Evolutionary conservation across 805 yeast species (phyloP).

Genomic region (Candida ponderosae): DNA sequence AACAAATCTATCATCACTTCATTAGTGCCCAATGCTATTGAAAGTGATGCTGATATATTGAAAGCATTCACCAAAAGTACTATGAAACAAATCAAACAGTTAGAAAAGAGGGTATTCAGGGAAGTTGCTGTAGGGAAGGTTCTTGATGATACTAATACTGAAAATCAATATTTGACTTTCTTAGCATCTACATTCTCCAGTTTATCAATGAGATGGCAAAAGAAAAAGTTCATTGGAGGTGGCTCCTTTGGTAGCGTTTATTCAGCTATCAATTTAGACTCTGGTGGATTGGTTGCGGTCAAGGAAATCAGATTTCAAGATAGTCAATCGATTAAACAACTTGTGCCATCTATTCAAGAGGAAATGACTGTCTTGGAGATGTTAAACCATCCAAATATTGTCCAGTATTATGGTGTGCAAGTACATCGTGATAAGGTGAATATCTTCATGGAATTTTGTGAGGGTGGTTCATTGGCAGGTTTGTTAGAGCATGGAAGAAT

Average conservation of each 20-base stretch:
- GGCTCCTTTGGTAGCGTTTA: slow-evolving; percentile 94
- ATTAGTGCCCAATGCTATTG: slow-evolving; percentile 35
- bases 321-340: slow-evolving; percentile 71
- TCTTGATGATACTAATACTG: slow-evolving; percentile 78
- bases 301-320: slow-evolving; percentile 92
- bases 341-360: slow-evolving; percentile 85
- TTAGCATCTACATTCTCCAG: slow-evolving; percentile 85
- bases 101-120: slow-evolving; percentile 46
- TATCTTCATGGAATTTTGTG: slow-evolving; percentile 96
- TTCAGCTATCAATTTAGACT: slow-evolving; percentile 86
- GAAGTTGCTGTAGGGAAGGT: slow-evolving; percentile 69
- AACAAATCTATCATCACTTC: slow-evolving; percentile 39
- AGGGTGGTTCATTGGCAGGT: slow-evolving; percentile 87
- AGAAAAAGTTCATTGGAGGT: slow-evolving; percentile 87
- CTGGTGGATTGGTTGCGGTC: slow-evolving; percentile 95
- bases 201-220: slow-evolving; percentile 95
- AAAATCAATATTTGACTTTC: slow-evolving; percentile 77
- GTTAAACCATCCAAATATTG: slow-evolving; percentile 93
- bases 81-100: slow-evolving; percentile 50
- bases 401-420: slow-evolving; percentile 94
- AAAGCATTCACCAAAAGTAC: slow-evolving; percentile 59
- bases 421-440: slow-evolving; percentile 94
- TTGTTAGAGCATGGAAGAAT: slow-evolving; percentile 86
- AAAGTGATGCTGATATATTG: slow-evolving; percentile 44
- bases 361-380: slow-evolving; percentile 96